Evolutionary conservation across 352 stramenopile species (phyloP).

Genomic region (Phytophthora macrochlamydospora): DNA sequence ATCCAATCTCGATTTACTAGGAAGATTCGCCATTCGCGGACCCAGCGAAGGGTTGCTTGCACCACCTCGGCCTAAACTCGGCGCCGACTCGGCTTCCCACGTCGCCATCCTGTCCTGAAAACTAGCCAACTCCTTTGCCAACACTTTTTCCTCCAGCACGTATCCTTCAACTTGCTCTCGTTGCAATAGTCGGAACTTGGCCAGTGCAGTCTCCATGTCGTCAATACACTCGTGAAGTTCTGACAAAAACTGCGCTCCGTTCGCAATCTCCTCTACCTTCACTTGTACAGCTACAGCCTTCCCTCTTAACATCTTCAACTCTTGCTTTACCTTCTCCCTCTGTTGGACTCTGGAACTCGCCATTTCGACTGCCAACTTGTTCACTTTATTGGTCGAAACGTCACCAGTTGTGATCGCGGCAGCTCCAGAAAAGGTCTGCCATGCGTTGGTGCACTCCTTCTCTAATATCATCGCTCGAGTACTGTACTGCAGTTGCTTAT

Average conservation of each 20-base stretch:
- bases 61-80: not conserved
- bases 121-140: slow-evolving; percentile 53
- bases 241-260: slow-evolving; percentile 46
- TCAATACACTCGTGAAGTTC: slow-evolving; percentile 63
- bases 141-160: slow-evolving; percentile 57
- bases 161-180: slow-evolving; percentile 49
- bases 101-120: slow-evolving; percentile 51
- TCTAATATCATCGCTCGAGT: slow-evolving; percentile 46
- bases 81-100: slow-evolving; percentile 34
- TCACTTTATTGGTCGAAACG: slow-evolving; percentile 33
- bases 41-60: not conserved
- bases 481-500: slow-evolving; percentile 66
- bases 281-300: slow-evolving; percentile 35
- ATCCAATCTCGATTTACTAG: slow-evolving; percentile 9
- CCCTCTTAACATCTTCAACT: slow-evolving; percentile 36
- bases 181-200: slow-evolving; percentile 42
- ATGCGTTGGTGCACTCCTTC: slow-evolving; percentile 57
- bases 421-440: slow-evolving; percentile 51
- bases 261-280: slow-evolving; percentile 51
- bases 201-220: slow-evolving; percentile 47
- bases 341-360: slow-evolving; percentile 34
- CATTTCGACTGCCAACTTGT: slow-evolving; percentile 54
- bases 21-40: slow-evolving; percentile 3
- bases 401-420: slow-evolving; percentile 8
- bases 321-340: slow-evolving; percentile 34